Conservation (phyloP, 306 rosid species). For the Gleditsia sinensis region DNA sequence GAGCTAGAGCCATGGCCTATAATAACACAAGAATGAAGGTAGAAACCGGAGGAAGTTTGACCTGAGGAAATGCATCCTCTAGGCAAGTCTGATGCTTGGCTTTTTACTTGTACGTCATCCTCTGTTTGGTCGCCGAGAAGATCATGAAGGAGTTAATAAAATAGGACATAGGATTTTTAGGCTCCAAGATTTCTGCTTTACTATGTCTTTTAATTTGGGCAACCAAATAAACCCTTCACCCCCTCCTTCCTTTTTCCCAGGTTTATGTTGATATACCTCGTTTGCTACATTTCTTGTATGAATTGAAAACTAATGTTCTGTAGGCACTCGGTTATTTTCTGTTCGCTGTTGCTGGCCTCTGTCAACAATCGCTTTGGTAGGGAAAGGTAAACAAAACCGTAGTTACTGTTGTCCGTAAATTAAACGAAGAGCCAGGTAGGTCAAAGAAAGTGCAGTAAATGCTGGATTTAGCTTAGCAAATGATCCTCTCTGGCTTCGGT, state of each 20-base stretch:
- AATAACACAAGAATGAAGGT: neutral
- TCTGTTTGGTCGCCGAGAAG: neutral
- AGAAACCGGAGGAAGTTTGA: slow-evolving; percentile 31
- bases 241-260: slow-evolving; percentile 19
- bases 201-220: slow-evolving; percentile 1
- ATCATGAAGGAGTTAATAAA: neutral
- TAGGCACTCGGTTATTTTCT: neutral
- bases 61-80: slow-evolving; percentile 56
- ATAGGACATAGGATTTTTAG: neutral
- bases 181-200: slow-evolving; percentile 26
- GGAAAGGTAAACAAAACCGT: neutral
- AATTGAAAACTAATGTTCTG: neutral
- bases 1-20: slow-evolving; percentile 57
- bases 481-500: slow-evolving; percentile 2
- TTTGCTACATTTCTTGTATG: slow-evolving; percentile 16
- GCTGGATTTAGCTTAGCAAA: slow-evolving; percentile 7
- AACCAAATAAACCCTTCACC: neutral
- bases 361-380: too few species aligned
- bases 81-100: slow-evolving; percentile 99
- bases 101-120: slow-evolving; percentile 24
- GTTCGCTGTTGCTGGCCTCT: too few species aligned
- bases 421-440: neutral
- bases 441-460: neutral
- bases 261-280: neutral
- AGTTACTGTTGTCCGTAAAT: slow-evolving; percentile 2